phyloP scores from a whole-genome alignment of 164 flowering plant genomes.

The Saururus chinensis region DNA sequence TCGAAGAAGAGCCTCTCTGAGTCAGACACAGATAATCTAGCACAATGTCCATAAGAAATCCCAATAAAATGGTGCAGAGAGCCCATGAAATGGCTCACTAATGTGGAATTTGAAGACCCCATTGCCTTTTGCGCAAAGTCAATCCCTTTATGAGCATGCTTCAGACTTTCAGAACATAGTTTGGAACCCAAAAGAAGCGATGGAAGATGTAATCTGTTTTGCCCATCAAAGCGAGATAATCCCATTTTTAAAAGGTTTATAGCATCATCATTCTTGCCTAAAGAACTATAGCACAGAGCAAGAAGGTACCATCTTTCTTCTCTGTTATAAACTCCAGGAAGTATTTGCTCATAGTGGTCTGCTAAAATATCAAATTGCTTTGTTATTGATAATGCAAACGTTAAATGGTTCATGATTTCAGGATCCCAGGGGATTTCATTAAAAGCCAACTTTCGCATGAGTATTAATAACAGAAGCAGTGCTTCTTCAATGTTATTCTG shows the following conservation, averaged over 20 bases:
- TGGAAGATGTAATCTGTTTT: constrained; percentile 39
- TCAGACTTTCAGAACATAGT: constrained; percentile 44
- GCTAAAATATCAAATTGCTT: constrained; percentile 60
- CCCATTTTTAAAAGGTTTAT: constrained; percentile 60
- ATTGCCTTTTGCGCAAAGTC: constrained; percentile 48
- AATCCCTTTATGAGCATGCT: constrained; percentile 56
- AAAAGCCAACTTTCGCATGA: constrained; percentile 46
- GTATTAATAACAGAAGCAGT: constrained; percentile 57
- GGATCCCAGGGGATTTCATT: constrained; percentile 71
- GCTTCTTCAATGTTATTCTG: constrained; percentile 67
- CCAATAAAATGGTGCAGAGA: constrained; percentile 66
- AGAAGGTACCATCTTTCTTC: constrained; percentile 85
- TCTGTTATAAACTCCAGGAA: constrained; percentile 63
- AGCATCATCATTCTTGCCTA: constrained; percentile 61
- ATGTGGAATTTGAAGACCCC: constrained; percentile 11
- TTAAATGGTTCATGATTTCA: constrained; percentile 71
- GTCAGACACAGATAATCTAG: constrained; percentile 51
- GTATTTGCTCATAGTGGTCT: constrained; percentile 59
- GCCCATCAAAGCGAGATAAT: constrained; percentile 45
- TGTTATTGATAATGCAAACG: constrained; percentile 60
- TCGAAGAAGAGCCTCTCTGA: constrained; percentile 41
- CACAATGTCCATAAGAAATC: constrained; percentile 65
- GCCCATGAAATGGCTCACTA: constrained; percentile 35
- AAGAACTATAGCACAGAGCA: constrained; percentile 81
- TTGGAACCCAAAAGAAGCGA: constrained; percentile 73